Base-by-base conservation (phyloP, 495 filamentous ascomycete genomes). In the Sabuloglossum arenarium region DNA sequence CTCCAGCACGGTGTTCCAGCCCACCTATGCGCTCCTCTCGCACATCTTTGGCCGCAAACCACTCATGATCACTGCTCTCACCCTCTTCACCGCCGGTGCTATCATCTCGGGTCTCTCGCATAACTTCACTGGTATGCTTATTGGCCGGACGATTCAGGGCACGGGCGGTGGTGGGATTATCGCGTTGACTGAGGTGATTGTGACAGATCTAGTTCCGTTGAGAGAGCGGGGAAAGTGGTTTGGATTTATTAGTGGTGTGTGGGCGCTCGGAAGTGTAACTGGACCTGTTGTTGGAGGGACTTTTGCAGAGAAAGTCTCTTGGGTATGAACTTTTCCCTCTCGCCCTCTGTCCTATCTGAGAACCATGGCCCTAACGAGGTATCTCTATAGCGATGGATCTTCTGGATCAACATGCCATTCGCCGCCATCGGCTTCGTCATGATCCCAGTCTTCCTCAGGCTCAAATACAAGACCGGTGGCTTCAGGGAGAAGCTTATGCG, bases 1-100 rank as follows among this genome's bases (percentile, higher is more conserved):
- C 10, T 61, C 69, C 3, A 67, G 65, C 30, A 68, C 73, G 14
- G 73, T 74, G 6, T 67, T 68, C 47, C 70, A 74, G 57, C 73
- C 74, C 16, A 65, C 73, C 52, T 71, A 73, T 45, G 70, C 69
- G 21, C 67, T 72, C 5, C 55, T 79, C 10, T 74, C 73, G 14
- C 67, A 68, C 47, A 67, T 74, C 49, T 75, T 78, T 58, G 76
- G 64, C 39, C 75, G 55, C 60, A 64, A 59, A 55, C 65, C 34
- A 57, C 65, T 66, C 3, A 61, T 78, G 34, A 64, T 68, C 8
- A 59, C 63, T 1, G 57, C 72, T 43, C n/a, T 71, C 4, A 10
- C 56, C 12, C 58, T 71, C 10, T 73, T 75, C 53, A 62, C 72
- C 2, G 58, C 65, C 24, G 74, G 64, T 61, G 66, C 71, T 3